These are phyloP conservation scores for Candida multigemmis DNA, from an alignment of 805 yeast species.

Conservation along the genomic window DNA sequence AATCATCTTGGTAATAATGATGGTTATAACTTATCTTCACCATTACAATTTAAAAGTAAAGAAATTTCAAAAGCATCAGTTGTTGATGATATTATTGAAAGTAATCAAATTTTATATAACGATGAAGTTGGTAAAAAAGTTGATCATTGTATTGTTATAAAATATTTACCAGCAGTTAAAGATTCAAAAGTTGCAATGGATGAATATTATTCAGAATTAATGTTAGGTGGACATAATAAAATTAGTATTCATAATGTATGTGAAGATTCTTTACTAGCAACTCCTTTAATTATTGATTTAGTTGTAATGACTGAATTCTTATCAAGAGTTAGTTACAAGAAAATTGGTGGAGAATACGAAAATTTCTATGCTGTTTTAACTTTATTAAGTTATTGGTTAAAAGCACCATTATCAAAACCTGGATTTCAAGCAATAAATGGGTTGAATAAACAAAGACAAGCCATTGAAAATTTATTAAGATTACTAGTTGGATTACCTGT, in stretches of 20 bases:
- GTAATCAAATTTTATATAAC: slow-evolving; percentile 78
- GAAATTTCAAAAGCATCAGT: slow-evolving; percentile 91
- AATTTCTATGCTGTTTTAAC: slow-evolving; percentile 78
- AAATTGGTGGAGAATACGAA: slow-evolving; percentile 42
- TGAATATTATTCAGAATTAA: slow-evolving; percentile 91
- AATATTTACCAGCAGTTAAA: slow-evolving; percentile 89
- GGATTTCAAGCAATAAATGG: slow-evolving; percentile 90
- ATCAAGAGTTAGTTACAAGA: slow-evolving; percentile 75
- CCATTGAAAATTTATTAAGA: slow-evolving; percentile 84
- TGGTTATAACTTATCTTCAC: slow-evolving; percentile 86
- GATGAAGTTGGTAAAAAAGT: slow-evolving; percentile 67
- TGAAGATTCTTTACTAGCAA: slow-evolving; percentile 90
- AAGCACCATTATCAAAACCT: slow-evolving; percentile 90
- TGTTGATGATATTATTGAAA: slow-evolving; percentile 87
- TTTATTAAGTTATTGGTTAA: slow-evolving; percentile 88
- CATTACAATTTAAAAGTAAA: slow-evolving; percentile 89
- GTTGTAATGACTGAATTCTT: slow-evolving; percentile 86
- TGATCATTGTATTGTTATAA: slow-evolving; percentile 93
- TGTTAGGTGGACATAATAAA: slow-evolving; percentile 96
- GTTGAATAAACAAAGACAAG: slow-evolving; percentile 88
- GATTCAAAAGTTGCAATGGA: slow-evolving; percentile 98
- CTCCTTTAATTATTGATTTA: slow-evolving; percentile 88
- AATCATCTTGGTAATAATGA: slow-evolving; percentile 96
- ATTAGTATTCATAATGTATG: slow-evolving; percentile 92
- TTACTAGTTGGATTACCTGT: slow-evolving; percentile 86